Base-by-base conservation (phyloP, 2,329 filamentous ascomycete genomes). In the Pseudogymnoascus sp. region DNA sequence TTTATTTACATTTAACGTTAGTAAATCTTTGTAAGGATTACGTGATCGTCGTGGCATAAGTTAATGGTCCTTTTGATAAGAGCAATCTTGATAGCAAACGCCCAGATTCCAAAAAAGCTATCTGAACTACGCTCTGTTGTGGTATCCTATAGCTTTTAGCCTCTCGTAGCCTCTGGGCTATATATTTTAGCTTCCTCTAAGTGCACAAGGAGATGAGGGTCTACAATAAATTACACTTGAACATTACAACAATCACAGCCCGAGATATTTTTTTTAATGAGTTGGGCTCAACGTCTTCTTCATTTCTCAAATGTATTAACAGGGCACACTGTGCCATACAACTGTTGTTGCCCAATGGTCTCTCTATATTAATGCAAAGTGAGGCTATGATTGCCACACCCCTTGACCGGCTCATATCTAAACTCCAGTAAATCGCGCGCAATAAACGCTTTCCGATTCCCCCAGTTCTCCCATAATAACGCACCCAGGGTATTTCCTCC, bases 401-500 rank as follows among this genome's bases (percentile, higher is more conserved):
- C 26, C 50, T 31, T 31, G 10, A 50, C 10, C 15, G 4, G 10
- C 46, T 4, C 23, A 53, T 31, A 53, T 53, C 46, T 33, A 10
- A 33, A 10, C 50, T n/a, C 17, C 26, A 13, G 29, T 29, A 56
- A 56, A 56, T 56, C 26, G 29, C 10, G 29, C 17, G 29, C 50
- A 33, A 56, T 15, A 4, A 33, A 35, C 26, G n/a, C 29, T 21
- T 29, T 56, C 50, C 2, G n/a, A 33, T 15, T 5, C n/a, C 50
- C 29, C 29, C 11, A 3, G 33, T 33, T 21, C 50, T 56, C 29
- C 50, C 29, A 56, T 33, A 9, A 56, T 13, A 56, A 56, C 35
- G 29, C 50, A 19, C 50, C 29, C 50, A 33, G 50, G 50, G 50
- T 56, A 61, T 61, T 35, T 63, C 35, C 17, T 61, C 31, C 31